A percentile compares a stretch with the other conserved stretches of the same genome.
Conservation (phyloP, 306 rosid genomes). For the Urtica urens region DNA sequence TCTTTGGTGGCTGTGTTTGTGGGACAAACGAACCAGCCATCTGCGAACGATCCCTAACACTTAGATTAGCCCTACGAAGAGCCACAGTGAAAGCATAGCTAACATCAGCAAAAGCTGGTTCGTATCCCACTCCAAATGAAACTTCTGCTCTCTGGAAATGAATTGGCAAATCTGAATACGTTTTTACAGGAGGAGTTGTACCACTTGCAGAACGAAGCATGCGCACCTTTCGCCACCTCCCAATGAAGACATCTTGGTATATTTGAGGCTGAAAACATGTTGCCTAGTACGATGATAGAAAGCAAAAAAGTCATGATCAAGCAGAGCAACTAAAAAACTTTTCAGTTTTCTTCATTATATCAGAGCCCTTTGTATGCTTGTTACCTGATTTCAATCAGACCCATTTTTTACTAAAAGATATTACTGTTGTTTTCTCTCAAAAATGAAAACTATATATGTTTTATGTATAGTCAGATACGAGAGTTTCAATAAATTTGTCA, state of each 20-base stretch:
- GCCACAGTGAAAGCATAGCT: slow-evolving; percentile 92
- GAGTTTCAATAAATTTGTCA: no score
- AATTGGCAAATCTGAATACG: slow-evolving; percentile 68
- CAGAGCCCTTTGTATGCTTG: no score
- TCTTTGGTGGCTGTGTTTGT: slow-evolving; percentile 54
- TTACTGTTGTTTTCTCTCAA: no score
- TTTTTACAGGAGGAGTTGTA: slow-evolving; percentile 91
- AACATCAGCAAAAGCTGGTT: slow-evolving; percentile 83
- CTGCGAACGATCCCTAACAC: slow-evolving; percentile 36
- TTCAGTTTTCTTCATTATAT: not conserved
- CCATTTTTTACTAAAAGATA: no score
- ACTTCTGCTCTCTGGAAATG: slow-evolving; percentile 72
- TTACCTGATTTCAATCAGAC: no score
- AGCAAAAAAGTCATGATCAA: slow-evolving; percentile 18
- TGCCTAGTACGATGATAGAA: slow-evolving; percentile 63
- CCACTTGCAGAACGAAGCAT: slow-evolving; percentile 98
- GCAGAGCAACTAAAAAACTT: not conserved
- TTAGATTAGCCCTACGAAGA: slow-evolving; percentile 94
- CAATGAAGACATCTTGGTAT: slow-evolving; percentile 71
- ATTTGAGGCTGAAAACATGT: slow-evolving; percentile 96
- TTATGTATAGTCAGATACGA: no score
- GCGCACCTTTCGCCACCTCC: slow-evolving; percentile 90
- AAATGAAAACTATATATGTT: no score
- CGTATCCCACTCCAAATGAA: slow-evolving; percentile 93
- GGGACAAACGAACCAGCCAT: slow-evolving; percentile 23